Evolutionary conservation across 2,329 filamentous ascomycete species (phyloP).

Genomic region (Acephala macrosclerotiorum): DNA sequence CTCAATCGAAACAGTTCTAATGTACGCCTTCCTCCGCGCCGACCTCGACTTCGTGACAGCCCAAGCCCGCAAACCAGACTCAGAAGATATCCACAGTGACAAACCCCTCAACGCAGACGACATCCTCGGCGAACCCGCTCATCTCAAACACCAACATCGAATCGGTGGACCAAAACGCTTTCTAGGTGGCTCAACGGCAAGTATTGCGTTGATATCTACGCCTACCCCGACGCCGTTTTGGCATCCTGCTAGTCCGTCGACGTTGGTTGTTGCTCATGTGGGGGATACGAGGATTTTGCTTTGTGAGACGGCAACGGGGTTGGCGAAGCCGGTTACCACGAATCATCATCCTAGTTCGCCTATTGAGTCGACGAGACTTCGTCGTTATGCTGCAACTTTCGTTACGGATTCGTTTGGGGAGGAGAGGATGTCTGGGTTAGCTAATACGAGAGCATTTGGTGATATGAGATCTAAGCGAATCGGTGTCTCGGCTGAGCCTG

Average conservation of each 20-base stretch:
- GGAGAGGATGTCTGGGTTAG: slow-evolving; percentile 90
- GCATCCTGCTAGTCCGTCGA: slow-evolving; percentile 87
- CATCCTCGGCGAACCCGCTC: slow-evolving; percentile 72
- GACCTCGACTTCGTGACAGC: slow-evolving; percentile 94
- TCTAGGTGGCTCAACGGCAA: slow-evolving; percentile 92
- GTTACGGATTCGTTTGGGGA: slow-evolving; percentile 97
- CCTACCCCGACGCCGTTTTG: slow-evolving; percentile 92
- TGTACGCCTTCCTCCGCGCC: slow-evolving; percentile 91
- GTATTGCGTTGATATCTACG: slow-evolving; percentile 88
- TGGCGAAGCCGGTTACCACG: slow-evolving; percentile 81
- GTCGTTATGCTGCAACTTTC: slow-evolving; percentile 85
- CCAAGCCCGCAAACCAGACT: slow-evolving; percentile 82
- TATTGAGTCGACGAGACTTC: slow-evolving; percentile 80
- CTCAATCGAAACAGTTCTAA: slow-evolving; percentile 79
- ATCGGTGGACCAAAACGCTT: slow-evolving; percentile 84
- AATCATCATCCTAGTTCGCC: slow-evolving; percentile 94
- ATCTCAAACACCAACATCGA: slow-evolving; percentile 59
- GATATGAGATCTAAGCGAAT: slow-evolving; percentile 92
- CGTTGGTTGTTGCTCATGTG: slow-evolving; percentile 86
- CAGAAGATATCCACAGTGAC: slow-evolving; percentile 75
- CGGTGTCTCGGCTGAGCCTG: slow-evolving; percentile 92
- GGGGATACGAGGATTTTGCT: slow-evolving; percentile 92
- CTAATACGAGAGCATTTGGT: slow-evolving; percentile 93
- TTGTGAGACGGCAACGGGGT: slow-evolving; percentile 84
- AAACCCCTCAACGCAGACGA: slow-evolving; percentile 85